Percentiles rank a stretch among this genome's conserved stretches.
Conservation (phyloP, 345 rosid genomes). For the Moricandia moricandioides region DNA sequence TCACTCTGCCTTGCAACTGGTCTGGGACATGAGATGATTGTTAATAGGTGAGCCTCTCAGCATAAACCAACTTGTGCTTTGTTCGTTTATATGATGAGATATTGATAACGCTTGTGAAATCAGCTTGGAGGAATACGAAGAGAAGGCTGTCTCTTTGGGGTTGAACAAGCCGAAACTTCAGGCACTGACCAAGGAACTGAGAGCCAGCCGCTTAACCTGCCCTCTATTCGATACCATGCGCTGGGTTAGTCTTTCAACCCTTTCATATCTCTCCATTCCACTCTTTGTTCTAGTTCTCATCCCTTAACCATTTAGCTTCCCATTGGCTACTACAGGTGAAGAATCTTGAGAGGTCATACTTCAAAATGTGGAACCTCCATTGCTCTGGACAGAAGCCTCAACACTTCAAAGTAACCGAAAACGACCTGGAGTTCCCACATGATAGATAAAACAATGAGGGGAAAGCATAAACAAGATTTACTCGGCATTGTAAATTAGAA, state of each 20-base stretch:
- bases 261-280: not conserved
- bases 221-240: constrained; percentile 92
- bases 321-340: constrained; percentile 53
- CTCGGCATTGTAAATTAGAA: constrained; percentile 41
- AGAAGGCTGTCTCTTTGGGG: constrained; percentile 81
- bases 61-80: not conserved
- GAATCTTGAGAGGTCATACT: constrained; percentile 84
- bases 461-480: not conserved
- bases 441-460: constrained; percentile 24
- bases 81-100: not conserved
- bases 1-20: constrained; percentile 97
- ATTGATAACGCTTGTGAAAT: not conserved
- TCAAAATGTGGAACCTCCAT: constrained; percentile 92
- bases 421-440: constrained; percentile 71
- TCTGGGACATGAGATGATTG: constrained; percentile 96
- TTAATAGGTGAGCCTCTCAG: constrained; percentile 52
- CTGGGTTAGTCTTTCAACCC: constrained; percentile 58
- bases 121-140: constrained; percentile 94
- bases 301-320: not conserved
- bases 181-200: constrained; percentile 65
- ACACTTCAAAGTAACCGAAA: constrained; percentile 78
- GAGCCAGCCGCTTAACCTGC: constrained; percentile 69
- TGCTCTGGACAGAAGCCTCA: constrained; percentile 73
- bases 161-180: constrained; percentile 62
- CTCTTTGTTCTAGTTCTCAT: not conserved